Evolutionary conservation across 495 filamentous ascomycete genomes (phyloP), one percentile per base, ranked within the genome.

Genomic region (Penicillium fimorum): DNA sequence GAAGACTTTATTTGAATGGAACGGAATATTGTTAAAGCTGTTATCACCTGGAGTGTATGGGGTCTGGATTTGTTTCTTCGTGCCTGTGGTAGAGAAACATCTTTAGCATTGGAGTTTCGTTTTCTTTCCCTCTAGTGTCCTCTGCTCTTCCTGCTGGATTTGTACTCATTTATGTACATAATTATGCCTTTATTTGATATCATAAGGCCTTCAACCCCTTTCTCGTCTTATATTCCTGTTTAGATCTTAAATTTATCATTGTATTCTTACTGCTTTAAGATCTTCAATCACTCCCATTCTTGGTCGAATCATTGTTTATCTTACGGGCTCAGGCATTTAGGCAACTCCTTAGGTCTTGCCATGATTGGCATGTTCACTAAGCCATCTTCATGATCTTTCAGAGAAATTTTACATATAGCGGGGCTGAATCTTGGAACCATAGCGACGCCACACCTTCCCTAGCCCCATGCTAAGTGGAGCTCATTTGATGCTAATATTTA

Each of bases 31-130:
- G 24, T 30, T 56, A 38, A 47, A 29, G 49, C 29, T 47, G 37
- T 17, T 50, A 51, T 56, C 55, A 56, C 53, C 48, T 50, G 60
- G 35, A 50, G 63, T 66, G 53, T 40, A 52, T 45, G 51, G 9
- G 35, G 48, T 60, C 50, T 50, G 49, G 43, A 43, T 47, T 35
- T 38, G 35, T 38, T 38, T 17, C 7, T 37, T 50, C 25, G 27
- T 49, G 25, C 5, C 22, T 50, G 35, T 20, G 13, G 17, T 38
- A 38, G 30, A 15, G 47, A 22, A 20, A 38, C 20, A 40, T 53
- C 35, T 56, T 44, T 60, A 53, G 37, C 48, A 48, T 53, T 38
- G 35, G 35, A 38, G 32, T 42, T 49, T 24, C 12, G 47, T 38
- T 53, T 45, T 17, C 15, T 37, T 37, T n/a, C 15, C 13, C 35